Base-by-base conservation (phyloP, 768 basidiomycete genomes). In the Kwoniella heveanensis region DNA sequence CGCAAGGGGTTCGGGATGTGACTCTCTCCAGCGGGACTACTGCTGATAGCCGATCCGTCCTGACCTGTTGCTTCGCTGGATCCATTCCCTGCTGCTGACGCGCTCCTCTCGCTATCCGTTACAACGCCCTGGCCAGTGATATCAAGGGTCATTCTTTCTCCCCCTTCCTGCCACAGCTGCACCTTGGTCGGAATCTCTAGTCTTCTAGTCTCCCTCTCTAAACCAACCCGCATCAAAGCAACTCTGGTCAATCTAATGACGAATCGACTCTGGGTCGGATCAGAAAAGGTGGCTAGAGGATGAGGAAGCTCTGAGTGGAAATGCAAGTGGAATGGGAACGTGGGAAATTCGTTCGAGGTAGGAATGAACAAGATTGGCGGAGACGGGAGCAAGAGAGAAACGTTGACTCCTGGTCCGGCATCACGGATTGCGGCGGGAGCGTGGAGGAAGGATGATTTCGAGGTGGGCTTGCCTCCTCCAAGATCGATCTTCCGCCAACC, bases 291-390 rank as follows among this genome's bases (percentile, higher is more conserved):
- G 10, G 65, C 56, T 1, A 77, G 57, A 1, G 73, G 68, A 10
- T 66, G 62, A 19, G 67, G 60, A 8, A 69, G 57, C 19, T 56
- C 22, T 0, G 71, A 72, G 54, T 72, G 73, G 61, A 74, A 74
- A 57, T 77, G 76, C 2, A 77, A 48, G 51, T 77, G 76, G 39
- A 77, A 74, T 0, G 76, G 73, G 50, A 77, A 70, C 1, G 71
- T 64, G 0, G 73, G 71, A 7, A 71, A 69, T 10, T 44, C 47
- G 10, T 36, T 44, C 6, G 32, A 29, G 1, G 51, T 37, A 8
- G 67, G 63, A 30, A 77, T 57, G 54, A 66, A 71, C 5, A 74
- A 36, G 54, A 77, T 74, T 29, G 76, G 76, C 15, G 76, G 76
- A 13, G 76, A 71, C n/a, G 76, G 76, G 19, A 77, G 51, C 17